These are phyloP conservation scores for Solanum tarijense DNA, from an alignment of 257 asterid species.

Conservation along the genomic window DNA sequence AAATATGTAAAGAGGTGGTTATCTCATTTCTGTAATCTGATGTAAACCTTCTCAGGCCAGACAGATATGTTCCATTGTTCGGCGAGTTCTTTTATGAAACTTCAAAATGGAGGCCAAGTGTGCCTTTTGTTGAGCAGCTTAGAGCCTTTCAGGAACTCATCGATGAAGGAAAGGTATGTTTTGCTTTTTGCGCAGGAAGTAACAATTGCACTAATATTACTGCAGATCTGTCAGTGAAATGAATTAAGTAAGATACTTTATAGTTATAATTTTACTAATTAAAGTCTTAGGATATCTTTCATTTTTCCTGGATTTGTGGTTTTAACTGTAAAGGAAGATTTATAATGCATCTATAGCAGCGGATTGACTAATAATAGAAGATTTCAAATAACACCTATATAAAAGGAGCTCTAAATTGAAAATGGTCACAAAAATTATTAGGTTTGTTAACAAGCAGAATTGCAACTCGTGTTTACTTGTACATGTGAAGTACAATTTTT, in stretches of 20 bases:
- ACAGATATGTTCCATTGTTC: constrained; percentile 70
- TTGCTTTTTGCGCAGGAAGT: background rate
- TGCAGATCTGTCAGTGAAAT: background rate
- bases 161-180: constrained; percentile 72
- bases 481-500: background rate
- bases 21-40: background rate
- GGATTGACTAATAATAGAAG: background rate
- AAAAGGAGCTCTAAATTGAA: background rate
- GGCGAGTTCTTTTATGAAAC: constrained; percentile 65
- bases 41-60: constrained; percentile 61
- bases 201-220: background rate
- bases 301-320: background rate
- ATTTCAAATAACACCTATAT: background rate
- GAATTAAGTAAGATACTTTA: background rate
- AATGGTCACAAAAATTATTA: background rate
- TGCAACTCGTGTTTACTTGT: background rate
- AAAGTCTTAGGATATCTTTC: background rate
- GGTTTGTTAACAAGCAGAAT: background rate
- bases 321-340: background rate
- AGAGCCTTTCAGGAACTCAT: constrained; percentile 75
- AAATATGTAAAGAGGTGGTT: background rate
- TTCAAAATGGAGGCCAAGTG: constrained; percentile 78
- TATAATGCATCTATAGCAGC: background rate
- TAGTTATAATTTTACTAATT: background rate
- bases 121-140: constrained; percentile 71